These are phyloP conservation scores for Eutrema japonicum DNA, from an alignment of 345 rosid species.

Conservation along the genomic window DNA sequence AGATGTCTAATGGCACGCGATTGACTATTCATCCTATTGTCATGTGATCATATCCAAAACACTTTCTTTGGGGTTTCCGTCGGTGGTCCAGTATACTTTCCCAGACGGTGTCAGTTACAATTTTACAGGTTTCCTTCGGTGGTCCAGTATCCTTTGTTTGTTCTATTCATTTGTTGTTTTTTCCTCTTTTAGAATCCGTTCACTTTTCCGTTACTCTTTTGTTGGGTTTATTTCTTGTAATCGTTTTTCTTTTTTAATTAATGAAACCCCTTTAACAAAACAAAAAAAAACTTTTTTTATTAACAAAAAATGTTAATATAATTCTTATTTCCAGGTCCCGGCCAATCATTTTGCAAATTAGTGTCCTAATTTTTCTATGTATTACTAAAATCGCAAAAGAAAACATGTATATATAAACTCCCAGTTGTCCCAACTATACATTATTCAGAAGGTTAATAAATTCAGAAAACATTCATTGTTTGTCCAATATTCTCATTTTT, in stretches of 20 bases:
- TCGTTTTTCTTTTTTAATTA: too few relatives aligned
- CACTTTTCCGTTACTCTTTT: too few relatives aligned
- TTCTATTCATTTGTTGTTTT: too few relatives aligned
- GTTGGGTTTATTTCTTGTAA: too few relatives aligned
- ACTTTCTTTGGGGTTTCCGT: too few relatives aligned
- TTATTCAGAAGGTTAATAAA: not conserved
- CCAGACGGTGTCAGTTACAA: too few relatives aligned
- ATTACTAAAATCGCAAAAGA: not conserved
- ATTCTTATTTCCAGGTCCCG: constrained; percentile 9
- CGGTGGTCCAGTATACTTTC: too few relatives aligned
- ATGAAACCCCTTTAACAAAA: too few relatives aligned
- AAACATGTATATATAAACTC: not conserved
- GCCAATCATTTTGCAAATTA: constrained; percentile 23
- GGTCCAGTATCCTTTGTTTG: too few relatives aligned
- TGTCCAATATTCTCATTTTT: not conserved
- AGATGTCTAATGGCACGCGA: constrained; percentile 24
- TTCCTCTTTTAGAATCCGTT: too few relatives aligned
- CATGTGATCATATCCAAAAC: not conserved
- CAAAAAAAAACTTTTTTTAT: too few relatives aligned
- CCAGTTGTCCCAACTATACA: not conserved
- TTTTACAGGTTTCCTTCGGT: too few relatives aligned
- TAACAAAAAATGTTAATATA: not conserved
- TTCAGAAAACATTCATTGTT: not conserved
- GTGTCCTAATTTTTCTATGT: constrained; percentile 1
- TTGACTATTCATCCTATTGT: constrained; percentile 1